Conservation (phyloP, 2,329 filamentous ascomycete species). For the Monilinia polystroma region DNA sequence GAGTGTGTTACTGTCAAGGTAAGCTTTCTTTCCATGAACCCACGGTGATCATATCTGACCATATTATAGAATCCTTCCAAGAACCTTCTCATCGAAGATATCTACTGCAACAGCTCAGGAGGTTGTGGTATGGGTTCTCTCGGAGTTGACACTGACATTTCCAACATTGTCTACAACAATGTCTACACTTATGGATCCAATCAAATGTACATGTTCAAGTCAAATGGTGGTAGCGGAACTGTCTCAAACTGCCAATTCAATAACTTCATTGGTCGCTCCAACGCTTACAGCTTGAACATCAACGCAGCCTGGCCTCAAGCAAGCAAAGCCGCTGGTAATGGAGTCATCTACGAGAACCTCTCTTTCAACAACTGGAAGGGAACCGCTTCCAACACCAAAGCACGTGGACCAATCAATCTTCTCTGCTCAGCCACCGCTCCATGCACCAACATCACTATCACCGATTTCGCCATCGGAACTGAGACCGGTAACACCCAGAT, state of each 20-base stretch:
- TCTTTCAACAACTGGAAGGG: constrained; percentile 57
- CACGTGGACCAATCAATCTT: constrained; percentile 54
- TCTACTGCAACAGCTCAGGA: constrained; percentile 62
- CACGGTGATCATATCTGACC: constrained; percentile 37
- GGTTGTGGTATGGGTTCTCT: constrained; percentile 59
- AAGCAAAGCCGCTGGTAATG: constrained; percentile 45
- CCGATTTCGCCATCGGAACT: constrained; percentile 54
- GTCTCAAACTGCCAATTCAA: constrained; percentile 52
- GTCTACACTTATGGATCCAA: constrained; percentile 56
- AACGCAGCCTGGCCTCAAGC: constrained; percentile 56
- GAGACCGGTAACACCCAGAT: constrained; percentile 45
- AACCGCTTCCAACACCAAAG: constrained; percentile 48
- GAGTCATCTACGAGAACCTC: constrained; percentile 54
- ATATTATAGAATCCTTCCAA: constrained; percentile 49
- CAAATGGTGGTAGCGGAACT: constrained; percentile 55
- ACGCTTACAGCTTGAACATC: constrained; percentile 52
- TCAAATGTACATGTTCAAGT: constrained; percentile 64
- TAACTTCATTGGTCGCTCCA: constrained; percentile 60
- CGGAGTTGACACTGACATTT: constrained; percentile 49
- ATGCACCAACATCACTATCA: constrained; percentile 52
- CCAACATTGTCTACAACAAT: constrained; percentile 54
- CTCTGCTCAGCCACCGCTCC: constrained; percentile 51
- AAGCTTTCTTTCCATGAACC: constrained; percentile 29
- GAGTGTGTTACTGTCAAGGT: constrained; percentile 58
- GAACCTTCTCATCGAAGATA: constrained; percentile 58